phyloP scores from a whole-genome alignment of 176 grass and related monocot genomes.

The Neostapfia colusana region DNA sequence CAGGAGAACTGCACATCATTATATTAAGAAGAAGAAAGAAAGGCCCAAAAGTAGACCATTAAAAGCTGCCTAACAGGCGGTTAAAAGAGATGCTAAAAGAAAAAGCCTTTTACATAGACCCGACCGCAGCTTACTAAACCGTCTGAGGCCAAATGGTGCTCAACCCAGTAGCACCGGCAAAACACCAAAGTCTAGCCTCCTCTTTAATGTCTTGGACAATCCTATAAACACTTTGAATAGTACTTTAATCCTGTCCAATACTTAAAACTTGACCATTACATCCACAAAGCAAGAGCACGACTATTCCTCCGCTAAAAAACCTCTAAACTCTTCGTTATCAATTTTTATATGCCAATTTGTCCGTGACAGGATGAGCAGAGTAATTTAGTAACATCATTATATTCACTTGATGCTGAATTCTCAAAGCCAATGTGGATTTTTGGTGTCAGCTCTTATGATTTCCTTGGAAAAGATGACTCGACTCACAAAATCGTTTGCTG shows the following conservation, averaged over 20 bases:
- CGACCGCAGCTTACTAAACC: no score
- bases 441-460: conserved; percentile 88
- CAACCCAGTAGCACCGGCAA: no score
- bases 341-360: conserved; percentile 7
- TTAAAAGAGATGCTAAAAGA: no score
- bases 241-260: neutral
- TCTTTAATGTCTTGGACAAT: no score
- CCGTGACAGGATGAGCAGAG: conserved; percentile 62
- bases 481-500: conserved; percentile 63
- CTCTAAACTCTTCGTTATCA: neutral
- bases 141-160: no score
- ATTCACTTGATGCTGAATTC: conserved; percentile 87
- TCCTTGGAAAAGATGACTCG: conserved; percentile 46
- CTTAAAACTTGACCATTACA: neutral
- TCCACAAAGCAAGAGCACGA: neutral
- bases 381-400: conserved; percentile 53
- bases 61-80: no score
- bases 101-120: no score
- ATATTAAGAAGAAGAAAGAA: no score
- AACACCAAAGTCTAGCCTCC: no score
- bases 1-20: no score
- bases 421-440: conserved; percentile 85
- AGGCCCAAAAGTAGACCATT: no score
- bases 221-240: neutral
- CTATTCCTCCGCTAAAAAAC: neutral